Base-by-base conservation (phyloP, 768 basidiomycete genomes). In the Vararia minispora region DNA sequence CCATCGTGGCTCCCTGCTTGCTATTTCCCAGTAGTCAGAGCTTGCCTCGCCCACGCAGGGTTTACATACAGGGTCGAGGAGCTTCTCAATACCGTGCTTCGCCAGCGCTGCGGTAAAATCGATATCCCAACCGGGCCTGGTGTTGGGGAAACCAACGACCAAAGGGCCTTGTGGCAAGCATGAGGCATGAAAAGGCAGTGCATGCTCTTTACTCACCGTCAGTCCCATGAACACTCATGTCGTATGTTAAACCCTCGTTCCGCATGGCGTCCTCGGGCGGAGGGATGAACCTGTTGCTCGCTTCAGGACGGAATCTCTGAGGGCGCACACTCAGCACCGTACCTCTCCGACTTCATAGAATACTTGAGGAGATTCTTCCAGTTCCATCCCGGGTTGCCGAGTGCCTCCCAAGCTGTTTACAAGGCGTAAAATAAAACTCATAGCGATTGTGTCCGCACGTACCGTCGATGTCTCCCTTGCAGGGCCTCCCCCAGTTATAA, bases 351-450 rank as follows among this genome's bases (percentile, higher is more conserved):
- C 26, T 40, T 40, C 13, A 33, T 33, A 20, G 39, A 33, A 27
- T 40, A 40, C 39, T 34, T 40, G 17, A 33, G n/a, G 41, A 28
- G 28, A 10, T 40, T 30, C 13, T 16, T 28, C 39, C 39, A 40
- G 39, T 40, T 40, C 39, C 39, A 40, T 11, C 39, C 39, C 8
- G 31, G 39, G 24, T 40, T 40, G 14, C 39, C 39, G 3, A 40
- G 33, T 6, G n/a, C 22, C 33, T 40, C 39, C 13, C 33, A 33
- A 18, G 33, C 39, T 40, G 29, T 12, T 6, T 9, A 18, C 8
- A 11, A 10, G 2, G 12, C 11, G 11, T 2, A 8, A 33, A 13
- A 22, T 6, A n/a, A n/a, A n/a, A n/a, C n/a, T n/a, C n/a, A n/a
- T n/a, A n/a, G n/a, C n/a, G n/a, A n/a, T n/a, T n/a, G n/a, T n/a